Percentiles rank a stretch among this genome's conserved stretches.
Conservation (phyloP, 2,329 filamentous ascomycete genomes). For the Eurotiales sp. region DNA sequence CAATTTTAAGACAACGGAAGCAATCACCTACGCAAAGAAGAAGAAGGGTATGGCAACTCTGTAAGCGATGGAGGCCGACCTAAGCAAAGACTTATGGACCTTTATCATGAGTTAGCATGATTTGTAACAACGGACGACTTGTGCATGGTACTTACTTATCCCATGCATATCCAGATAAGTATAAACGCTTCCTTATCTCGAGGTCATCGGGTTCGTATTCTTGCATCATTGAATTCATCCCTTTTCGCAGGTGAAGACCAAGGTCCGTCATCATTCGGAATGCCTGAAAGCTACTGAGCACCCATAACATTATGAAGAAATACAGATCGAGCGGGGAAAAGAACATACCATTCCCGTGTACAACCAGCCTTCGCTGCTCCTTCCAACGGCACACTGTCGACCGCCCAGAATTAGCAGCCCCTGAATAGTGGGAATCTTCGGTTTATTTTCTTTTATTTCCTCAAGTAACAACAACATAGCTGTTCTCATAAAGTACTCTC, state of each 20-base stretch:
- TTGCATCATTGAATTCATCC: slow-evolving; percentile 14
- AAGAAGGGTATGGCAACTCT: slow-evolving; percentile 12
- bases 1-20: not conserved
- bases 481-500: slow-evolving; percentile 16
- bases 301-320: not conserved
- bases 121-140: no score
- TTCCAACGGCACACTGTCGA: slow-evolving; percentile 20
- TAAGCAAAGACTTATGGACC: slow-evolving; percentile 19
- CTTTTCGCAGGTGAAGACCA: slow-evolving; percentile 18
- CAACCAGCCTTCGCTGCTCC: slow-evolving; percentile 21
- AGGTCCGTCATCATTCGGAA: slow-evolving; percentile 22
- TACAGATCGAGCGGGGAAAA: not conserved
- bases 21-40: slow-evolving; percentile 5
- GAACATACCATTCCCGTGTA: slow-evolving; percentile 20
- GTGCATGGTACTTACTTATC: slow-evolving; percentile 15
- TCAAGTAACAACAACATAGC: slow-evolving; percentile 17
- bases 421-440: slow-evolving; percentile 20
- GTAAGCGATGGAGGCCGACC: slow-evolving; percentile 19
- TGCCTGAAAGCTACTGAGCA: slow-evolving; percentile 7
- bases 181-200: slow-evolving; percentile 19
- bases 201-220: slow-evolving; percentile 18
- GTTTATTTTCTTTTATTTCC: slow-evolving; percentile 18
- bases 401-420: slow-evolving; percentile 21
- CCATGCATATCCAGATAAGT: slow-evolving; percentile 19
- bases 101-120: not conserved